phyloP scores from a whole-genome alignment of 2,329 filamentous ascomycete genomes.

The Talaromyces sp. region DNA sequence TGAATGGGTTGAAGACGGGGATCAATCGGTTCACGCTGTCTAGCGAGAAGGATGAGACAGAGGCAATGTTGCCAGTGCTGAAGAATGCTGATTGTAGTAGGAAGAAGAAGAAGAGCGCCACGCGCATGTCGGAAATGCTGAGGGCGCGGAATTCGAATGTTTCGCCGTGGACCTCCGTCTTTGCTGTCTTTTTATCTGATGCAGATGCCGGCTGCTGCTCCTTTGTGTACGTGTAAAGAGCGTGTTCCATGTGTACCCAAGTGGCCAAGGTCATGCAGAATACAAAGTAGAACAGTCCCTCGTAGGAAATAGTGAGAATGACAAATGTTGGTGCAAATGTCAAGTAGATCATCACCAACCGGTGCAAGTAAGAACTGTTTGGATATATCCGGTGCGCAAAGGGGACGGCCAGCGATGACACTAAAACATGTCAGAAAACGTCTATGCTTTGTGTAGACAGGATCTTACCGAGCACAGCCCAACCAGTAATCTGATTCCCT shows the following conservation, averaged over 20 bases:
- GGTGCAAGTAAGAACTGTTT: slow-evolving; percentile 84
- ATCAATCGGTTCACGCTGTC: slow-evolving; percentile 84
- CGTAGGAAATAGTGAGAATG: slow-evolving; percentile 94
- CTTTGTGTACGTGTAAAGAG: slow-evolving; percentile 50
- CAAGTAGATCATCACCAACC: slow-evolving; percentile 81
- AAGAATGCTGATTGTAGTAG: slow-evolving; percentile 95
- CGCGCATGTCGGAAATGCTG: slow-evolving; percentile 74
- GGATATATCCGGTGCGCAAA: slow-evolving; percentile 74
- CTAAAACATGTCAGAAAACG: slow-evolving; percentile 32
- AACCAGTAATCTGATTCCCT: slow-evolving; percentile 83
- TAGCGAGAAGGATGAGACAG: slow-evolving; percentile 85
- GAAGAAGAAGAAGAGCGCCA: slow-evolving; percentile 91
- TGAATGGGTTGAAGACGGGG: slow-evolving; percentile 90
- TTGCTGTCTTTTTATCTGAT: slow-evolving; percentile 18
- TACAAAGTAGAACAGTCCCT: slow-evolving; percentile 89
- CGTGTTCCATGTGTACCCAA: slow-evolving; percentile 90
- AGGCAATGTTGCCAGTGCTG: slow-evolving; percentile 92
- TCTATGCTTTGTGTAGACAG: no score
- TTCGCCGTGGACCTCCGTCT: slow-evolving; percentile 26
- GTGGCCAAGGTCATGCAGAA: slow-evolving; percentile 77
- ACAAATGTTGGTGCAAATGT: slow-evolving; percentile 91
- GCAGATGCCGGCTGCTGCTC: background rate
- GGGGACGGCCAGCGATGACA: slow-evolving; percentile 70
- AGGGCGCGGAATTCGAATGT: slow-evolving; percentile 57
- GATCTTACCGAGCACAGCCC: slow-evolving; percentile 64